Evolutionary conservation across 805 yeast genomes (phyloP).

Genomic region (Candida succiphila): DNA sequence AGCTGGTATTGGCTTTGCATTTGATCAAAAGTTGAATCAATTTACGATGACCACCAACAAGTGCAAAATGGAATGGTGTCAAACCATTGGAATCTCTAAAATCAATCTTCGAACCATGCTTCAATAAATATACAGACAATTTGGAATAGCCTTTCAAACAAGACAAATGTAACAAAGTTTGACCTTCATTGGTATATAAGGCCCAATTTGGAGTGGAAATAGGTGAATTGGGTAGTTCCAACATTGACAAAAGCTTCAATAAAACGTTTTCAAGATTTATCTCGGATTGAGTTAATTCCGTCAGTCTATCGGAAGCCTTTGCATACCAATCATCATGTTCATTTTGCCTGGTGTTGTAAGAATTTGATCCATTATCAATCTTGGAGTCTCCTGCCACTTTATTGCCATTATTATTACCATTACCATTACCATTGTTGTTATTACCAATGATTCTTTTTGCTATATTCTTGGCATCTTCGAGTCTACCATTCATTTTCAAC

Average conservation of each 20-base stretch:
- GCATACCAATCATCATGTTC: conserved; percentile 37
- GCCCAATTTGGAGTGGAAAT: conserved; percentile 63
- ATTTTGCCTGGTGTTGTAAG: neutral
- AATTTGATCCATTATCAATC: conserved; percentile 7
- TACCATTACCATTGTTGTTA: conserved; percentile 26
- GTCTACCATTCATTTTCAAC: conserved; percentile 87
- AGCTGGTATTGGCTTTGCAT: conserved; percentile 50
- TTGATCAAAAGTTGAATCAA: conserved; percentile 51
- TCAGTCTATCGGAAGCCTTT: conserved; percentile 41
- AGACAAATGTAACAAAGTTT: conserved; percentile 81
- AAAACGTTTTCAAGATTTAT: conserved; percentile 40
- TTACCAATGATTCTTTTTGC: conserved; percentile 85
- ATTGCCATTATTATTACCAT: conserved; percentile 7
- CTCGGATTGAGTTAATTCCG: conserved; percentile 33
- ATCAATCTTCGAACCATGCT: conserved; percentile 56
- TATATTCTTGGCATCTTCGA: conserved; percentile 90
- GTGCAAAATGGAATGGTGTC: conserved; percentile 84
- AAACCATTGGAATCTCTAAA: conserved; percentile 69
- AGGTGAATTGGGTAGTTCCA: conserved; percentile 58
- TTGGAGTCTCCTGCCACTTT: conserved; percentile 8
- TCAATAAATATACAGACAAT: conserved; percentile 54
- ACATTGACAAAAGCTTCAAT: conserved; percentile 41
- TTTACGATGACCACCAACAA: conserved; percentile 62
- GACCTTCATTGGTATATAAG: conserved; percentile 73
- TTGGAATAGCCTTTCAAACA: conserved; percentile 60